phyloP scores from a whole-genome alignment of 495 filamentous ascomycete species.

The Pyrenopolyporus hunteri region DNA sequence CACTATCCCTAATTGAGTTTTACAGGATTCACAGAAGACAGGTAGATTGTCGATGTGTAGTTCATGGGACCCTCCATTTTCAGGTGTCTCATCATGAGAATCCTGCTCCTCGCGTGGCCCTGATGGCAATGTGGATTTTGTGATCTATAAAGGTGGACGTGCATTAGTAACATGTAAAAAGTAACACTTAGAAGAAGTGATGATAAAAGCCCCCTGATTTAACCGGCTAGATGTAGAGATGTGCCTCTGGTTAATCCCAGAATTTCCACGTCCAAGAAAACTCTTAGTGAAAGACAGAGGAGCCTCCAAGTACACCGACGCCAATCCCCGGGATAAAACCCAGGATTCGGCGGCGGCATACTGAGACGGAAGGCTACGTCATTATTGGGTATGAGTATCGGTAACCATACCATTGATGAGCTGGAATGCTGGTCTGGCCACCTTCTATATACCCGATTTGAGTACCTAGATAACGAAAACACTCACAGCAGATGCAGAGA shows the following conservation, averaged over 20 bases:
- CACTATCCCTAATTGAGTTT: slow-evolving; percentile 56
- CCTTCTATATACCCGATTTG: slow-evolving; percentile 85
- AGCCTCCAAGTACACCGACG: slow-evolving; percentile 34
- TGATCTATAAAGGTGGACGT: slow-evolving; percentile 53
- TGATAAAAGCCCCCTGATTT: no score
- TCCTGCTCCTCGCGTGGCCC: background rate
- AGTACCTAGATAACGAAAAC: slow-evolving; percentile 15
- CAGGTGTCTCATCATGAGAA: background rate
- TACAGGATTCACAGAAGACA: slow-evolving; percentile 50
- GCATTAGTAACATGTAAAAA: slow-evolving; percentile 49
- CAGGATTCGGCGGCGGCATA: slow-evolving; percentile 25
- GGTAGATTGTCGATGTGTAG: slow-evolving; percentile 41
- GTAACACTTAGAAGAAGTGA: background rate
- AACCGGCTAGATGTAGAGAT: slow-evolving; percentile 45
- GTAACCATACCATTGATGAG: slow-evolving; percentile 68
- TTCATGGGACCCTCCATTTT: background rate
- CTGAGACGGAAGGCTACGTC: slow-evolving; percentile 49
- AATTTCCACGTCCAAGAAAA: slow-evolving; percentile 56
- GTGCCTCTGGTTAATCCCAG: slow-evolving; percentile 66
- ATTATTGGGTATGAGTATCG: slow-evolving; percentile 94
- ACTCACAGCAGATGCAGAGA: slow-evolving; percentile 26
- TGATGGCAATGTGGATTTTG: background rate
- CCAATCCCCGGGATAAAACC: slow-evolving; percentile 41
- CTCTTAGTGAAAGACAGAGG: slow-evolving; percentile 58
- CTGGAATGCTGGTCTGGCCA: slow-evolving; percentile 62